Evolutionary conservation across 164 flowering plant species (phyloP).

Genomic region (Magnolia kwangsiensis): DNA sequence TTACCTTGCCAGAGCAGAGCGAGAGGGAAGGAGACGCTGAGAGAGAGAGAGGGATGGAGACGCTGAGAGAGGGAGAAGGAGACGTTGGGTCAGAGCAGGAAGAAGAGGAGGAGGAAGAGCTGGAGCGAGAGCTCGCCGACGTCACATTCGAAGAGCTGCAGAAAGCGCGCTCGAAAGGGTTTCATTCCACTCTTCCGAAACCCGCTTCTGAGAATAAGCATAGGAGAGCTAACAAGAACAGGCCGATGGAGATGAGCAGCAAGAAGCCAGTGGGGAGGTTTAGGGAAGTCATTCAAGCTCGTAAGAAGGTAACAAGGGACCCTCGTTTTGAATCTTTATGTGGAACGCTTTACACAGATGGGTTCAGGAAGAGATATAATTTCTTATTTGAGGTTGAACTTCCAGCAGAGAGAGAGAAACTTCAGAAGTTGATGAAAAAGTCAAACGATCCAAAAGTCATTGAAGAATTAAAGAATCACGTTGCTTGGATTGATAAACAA

Average conservation of each 20-base stretch:
- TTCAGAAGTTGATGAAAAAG: slow-evolving; percentile 54
- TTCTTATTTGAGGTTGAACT: slow-evolving; percentile 58
- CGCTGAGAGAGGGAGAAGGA: no score
- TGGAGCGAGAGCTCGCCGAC: slow-evolving; percentile 65
- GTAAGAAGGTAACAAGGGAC: slow-evolving; percentile 67
- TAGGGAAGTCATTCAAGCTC: slow-evolving; percentile 74
- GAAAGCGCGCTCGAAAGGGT: slow-evolving; percentile 64
- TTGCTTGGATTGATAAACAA: slow-evolving; percentile 76
- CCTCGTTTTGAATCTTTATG: slow-evolving; percentile 88
- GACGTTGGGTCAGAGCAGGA: not conserved
- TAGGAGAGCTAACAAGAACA: slow-evolving; percentile 68
- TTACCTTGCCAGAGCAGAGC: no score
- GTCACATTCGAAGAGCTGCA: slow-evolving; percentile 73
- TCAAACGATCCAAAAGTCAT: slow-evolving; percentile 45
- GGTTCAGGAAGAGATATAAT: slow-evolving; percentile 76
- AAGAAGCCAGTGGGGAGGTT: slow-evolving; percentile 72
- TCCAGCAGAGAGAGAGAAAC: slow-evolving; percentile 79
- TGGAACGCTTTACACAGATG: slow-evolving; percentile 62
- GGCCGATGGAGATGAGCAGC: slow-evolving; percentile 84
- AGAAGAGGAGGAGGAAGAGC: slow-evolving; percentile 33
- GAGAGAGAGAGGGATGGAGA: no score
- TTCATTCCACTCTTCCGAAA: slow-evolving; percentile 30
- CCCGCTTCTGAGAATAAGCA: slow-evolving; percentile 31
- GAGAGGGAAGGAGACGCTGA: no score
- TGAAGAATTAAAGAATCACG: slow-evolving; percentile 43